Evolutionary conservation across 2,329 filamentous ascomycete genomes (phyloP), one percentile per base, ranked within the genome.

Genomic region (Botrytis squamosa): DNA sequence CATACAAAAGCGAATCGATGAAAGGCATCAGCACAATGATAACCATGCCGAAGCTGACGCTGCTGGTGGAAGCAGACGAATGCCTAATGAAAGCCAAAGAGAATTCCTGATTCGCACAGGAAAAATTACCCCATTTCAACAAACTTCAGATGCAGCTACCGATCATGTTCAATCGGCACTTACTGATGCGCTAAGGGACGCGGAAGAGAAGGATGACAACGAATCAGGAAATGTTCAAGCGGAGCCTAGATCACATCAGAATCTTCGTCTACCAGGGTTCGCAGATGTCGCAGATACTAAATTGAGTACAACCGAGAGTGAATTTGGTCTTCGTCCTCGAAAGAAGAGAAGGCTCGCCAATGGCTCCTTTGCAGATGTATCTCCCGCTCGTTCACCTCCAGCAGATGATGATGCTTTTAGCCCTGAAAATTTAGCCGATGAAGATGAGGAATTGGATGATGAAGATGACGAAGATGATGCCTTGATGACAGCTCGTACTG

Each of bases 31-130:
- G 74, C 85, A 86, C 49, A 84, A 85, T 63, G 84, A 84, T 18
- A 82, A 83, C 5, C 83, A 84, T 2, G 84, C 85, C 16, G 83
- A 83, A 33, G 33, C 33, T 1, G 83, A 84, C 70, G 83, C 85
- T 40, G 79, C 83, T 7, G 84, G 83, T 65, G 87, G 87, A 42
- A 89, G 87, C 70, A 86, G 87, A 74, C 89, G 89, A 71, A 83
- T 95, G 73, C 90, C 93, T 1, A 93, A 93, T 75, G 96, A 98
- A 84, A 94, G 89, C 38, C 90, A 93, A 75, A 89, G 95, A 69
- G 95, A 97, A 65, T 99, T 93, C 81, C 88, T 99, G 65, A 96
- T 99, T 67, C 90, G 96, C 42, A 99, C 95, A 0, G 96, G 96
- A 75, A 98, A 98, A 83, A 98, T 99, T 77, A 99, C 96, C 0